phyloP scores from a whole-genome alignment of 208 protist genomes.

The Leishmania lainsoni region DNA sequence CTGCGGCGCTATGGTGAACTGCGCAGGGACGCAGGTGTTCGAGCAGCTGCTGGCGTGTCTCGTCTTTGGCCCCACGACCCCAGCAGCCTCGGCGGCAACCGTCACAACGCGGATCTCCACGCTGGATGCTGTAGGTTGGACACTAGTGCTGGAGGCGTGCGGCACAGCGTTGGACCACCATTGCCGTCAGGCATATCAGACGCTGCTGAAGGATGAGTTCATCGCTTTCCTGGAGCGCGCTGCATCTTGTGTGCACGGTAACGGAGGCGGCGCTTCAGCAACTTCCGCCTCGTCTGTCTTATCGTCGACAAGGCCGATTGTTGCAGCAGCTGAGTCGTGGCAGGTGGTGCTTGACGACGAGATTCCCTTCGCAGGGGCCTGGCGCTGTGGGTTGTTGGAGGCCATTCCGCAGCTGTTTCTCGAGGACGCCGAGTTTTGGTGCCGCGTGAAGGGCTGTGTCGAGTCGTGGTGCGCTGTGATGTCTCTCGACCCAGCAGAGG shows the following conservation, averaged over 20 bases:
- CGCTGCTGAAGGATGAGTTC: conserved; percentile 5
- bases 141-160: conserved; percentile 46
- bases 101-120: neutral
- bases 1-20: conserved; percentile 54
- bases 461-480: conserved; percentile 21
- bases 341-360: neutral
- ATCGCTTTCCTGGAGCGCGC: conserved; percentile 14
- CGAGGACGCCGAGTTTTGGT: conserved; percentile 46
- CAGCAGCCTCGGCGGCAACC: neutral
- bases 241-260: neutral
- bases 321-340: neutral
- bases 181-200: conserved; percentile 12
- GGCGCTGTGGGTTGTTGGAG: conserved; percentile 47
- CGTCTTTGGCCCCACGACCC: conserved; percentile 23
- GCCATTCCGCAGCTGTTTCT: conserved; percentile 45
- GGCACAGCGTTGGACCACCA: conserved; percentile 30
- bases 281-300: neutral
- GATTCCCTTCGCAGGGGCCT: conserved; percentile 2
- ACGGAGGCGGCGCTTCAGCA: neutral
- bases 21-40: conserved; percentile 61
- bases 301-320: neutral
- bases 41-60: conserved; percentile 59
- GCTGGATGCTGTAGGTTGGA: conserved; percentile 40
- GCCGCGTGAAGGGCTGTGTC: conserved; percentile 31
- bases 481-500: neutral